A percentile compares a stretch with the other conserved stretches of the same genome.
phyloP scores from a whole-genome alignment of 2,329 filamentous ascomycete genomes.

The Cryphonectria radicalis region DNA sequence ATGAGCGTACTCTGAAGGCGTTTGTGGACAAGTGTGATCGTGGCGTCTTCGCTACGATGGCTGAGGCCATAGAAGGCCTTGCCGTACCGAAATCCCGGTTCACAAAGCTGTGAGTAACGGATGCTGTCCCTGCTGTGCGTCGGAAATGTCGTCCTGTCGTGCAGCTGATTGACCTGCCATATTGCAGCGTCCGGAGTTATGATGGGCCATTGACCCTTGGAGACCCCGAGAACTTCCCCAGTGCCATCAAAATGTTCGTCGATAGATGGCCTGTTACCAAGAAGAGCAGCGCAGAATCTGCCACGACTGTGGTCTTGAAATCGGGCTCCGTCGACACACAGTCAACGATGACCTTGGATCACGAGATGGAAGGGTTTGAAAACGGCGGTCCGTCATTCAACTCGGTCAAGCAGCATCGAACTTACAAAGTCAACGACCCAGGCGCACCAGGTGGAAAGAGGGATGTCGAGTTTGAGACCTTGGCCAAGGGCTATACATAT shows the following conservation, averaged over 20 bases:
- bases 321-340: slow-evolving; percentile 55
- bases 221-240: slow-evolving; percentile 71
- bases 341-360: slow-evolving; percentile 52
- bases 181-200: slow-evolving; percentile 66
- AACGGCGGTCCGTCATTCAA: slow-evolving; percentile 55
- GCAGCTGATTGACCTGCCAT: neutral
- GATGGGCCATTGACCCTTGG: slow-evolving; percentile 82
- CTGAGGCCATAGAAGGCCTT: slow-evolving; percentile 81
- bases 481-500: slow-evolving; percentile 95
- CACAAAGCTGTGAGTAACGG: slow-evolving; percentile 56
- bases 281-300: slow-evolving; percentile 72
- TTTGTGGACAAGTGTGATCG: slow-evolving; percentile 69
- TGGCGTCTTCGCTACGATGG: slow-evolving; percentile 81
- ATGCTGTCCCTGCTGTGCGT: neutral
- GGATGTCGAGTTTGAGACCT: slow-evolving; percentile 78
- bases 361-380: slow-evolving; percentile 55
- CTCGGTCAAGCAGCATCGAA: slow-evolving; percentile 74
- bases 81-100: slow-evolving; percentile 76
- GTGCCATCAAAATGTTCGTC: slow-evolving; percentile 80
- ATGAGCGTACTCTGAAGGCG: slow-evolving; percentile 69
- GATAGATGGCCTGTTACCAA: slow-evolving; percentile 91
- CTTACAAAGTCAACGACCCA: slow-evolving; percentile 80
- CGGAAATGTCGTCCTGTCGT: neutral
- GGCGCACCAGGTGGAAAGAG: slow-evolving; percentile 76
- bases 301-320: slow-evolving; percentile 73